phyloP scores from a whole-genome alignment of 2,329 filamentous ascomycete genomes.

The Apiospora rasikravindrae region DNA sequence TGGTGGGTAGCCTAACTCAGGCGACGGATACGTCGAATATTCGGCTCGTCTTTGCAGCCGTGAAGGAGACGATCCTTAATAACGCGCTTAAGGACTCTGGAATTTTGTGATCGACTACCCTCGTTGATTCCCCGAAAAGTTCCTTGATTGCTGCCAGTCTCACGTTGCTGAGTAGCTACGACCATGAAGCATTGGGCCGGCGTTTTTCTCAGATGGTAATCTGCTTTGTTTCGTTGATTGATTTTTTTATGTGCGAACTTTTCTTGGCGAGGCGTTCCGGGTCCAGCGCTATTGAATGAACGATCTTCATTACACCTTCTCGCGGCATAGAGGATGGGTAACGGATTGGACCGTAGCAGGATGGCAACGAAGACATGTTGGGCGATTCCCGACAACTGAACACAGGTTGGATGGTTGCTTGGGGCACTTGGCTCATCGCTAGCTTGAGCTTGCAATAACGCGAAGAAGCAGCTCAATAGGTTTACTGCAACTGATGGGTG shows the following conservation, averaged over 20 bases:
- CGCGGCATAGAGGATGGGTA: slow-evolving; percentile 27
- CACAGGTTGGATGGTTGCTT: background rate
- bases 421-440: background rate
- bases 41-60: slow-evolving; percentile 93
- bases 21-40: slow-evolving; percentile 99
- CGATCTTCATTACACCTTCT: slow-evolving; percentile 31
- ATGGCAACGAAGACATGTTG: slow-evolving; percentile 1
- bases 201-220: slow-evolving; percentile 22
- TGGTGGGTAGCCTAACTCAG: slow-evolving; percentile 79
- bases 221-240: slow-evolving; percentile 15
- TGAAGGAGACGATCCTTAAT: slow-evolving; percentile 98
- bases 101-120: slow-evolving; percentile 69
- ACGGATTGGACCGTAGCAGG: background rate
- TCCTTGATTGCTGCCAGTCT: slow-evolving; percentile 2
- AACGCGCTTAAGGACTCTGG: slow-evolving; percentile 98
- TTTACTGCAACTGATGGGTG: background rate
- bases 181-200: slow-evolving; percentile 24
- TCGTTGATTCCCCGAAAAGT: slow-evolving; percentile 22
- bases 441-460: background rate
- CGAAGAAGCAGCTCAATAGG: background rate
- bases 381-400: background rate
- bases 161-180: background rate
- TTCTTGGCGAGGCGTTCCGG: slow-evolving; percentile 39
- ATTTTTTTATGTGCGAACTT: slow-evolving; percentile 3
- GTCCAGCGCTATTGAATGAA: slow-evolving; percentile 27